Base-by-base conservation (phyloP, 352 stramenopile species). In the Globisporangium abappressorium region DNA sequence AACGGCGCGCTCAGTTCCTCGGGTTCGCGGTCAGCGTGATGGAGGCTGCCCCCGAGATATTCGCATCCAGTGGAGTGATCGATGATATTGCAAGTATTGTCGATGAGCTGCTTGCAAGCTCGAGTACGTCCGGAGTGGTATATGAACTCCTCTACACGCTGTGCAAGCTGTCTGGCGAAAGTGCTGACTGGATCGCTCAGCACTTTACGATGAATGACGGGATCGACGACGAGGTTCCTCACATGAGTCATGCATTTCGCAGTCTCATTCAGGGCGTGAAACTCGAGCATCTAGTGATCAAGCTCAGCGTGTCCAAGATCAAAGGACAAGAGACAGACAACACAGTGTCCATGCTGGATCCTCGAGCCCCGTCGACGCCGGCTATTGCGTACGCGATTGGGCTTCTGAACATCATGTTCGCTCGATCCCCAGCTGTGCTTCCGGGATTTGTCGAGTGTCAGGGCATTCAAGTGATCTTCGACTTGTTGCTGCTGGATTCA, bases 141-240 rank as follows among this genome's bases (percentile, higher is more conserved):
- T 71, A 63, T n/a, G 38, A 71, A 15, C 59, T 71, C 2, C 46
- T 68, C 14, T 67, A 49, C 38, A 67, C 41, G 3, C 28, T 71
- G 38, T 71, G 59, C 41, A 49, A 53, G 15, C 60, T 68, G 8
- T 20, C 28, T 22, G 28, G 28, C 0, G 15, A 49, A 24, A 33
- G 15, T 18, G 22, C 58, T 1, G 61, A 54, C 9, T 36, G 46
- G 60, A 41, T 71, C 12, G 9, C 56, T n/a, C 28, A 34, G 38
- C 24, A 61, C 18, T 71, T 68, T 22, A 30, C 41, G 15, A 59
- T 55, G 7, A 5, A 30, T 28, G 57, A 15, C 5, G 28, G 7
- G 34, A 1, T n/a, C n/a, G 22, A 22, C 1, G 43, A 57, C 15
- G 9, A n/a, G 14, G 22, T 1, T 34, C n/a, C n/a, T 2, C 51